A percentile compares a stretch with the other conserved stretches of the same genome.
These are phyloP conservation scores for Rhodamnia argentea DNA, from an alignment of 345 rosid species.

Conservation along the genomic window DNA sequence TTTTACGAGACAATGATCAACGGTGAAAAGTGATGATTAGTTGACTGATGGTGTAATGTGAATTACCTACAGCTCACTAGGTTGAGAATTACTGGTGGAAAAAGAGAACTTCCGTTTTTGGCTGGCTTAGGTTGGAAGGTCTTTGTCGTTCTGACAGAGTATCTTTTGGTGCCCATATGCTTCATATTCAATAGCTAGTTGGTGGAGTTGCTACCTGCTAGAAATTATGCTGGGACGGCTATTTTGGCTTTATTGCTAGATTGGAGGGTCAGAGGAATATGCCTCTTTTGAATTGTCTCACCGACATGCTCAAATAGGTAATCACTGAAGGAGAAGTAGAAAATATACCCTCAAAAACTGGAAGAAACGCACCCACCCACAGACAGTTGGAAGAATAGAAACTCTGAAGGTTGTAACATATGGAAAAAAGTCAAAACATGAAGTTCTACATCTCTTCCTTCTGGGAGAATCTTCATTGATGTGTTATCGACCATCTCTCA, in stretches of 20 bases:
- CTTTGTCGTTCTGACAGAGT: neutral
- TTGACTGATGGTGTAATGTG: too few relatives aligned
- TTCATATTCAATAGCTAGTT: neutral
- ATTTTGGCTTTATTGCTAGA: neutral
- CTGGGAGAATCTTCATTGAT: neutral
- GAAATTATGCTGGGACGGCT: neutral
- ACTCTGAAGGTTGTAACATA: neutral
- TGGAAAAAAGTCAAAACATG: neutral
- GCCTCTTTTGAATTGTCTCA: neutral
- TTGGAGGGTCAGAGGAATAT: neutral
- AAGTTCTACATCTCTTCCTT: neutral
- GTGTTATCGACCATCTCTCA: neutral
- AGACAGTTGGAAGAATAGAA: neutral
- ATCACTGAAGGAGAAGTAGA: neutral
- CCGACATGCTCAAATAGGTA: neutral
- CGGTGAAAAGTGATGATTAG: too few relatives aligned
- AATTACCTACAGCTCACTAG: too few relatives aligned
- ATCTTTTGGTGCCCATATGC: neutral
- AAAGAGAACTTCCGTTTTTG: neutral
- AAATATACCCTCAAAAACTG: too few relatives aligned
- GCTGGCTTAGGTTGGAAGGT: neutral
- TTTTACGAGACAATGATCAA: too few relatives aligned
- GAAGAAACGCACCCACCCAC: neutral
- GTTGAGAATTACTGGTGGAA: neutral
- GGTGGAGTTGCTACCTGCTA: neutral